Conservation (phyloP, 2,329 filamentous ascomycete genomes). For the Trichophyton rubrum region DNA sequence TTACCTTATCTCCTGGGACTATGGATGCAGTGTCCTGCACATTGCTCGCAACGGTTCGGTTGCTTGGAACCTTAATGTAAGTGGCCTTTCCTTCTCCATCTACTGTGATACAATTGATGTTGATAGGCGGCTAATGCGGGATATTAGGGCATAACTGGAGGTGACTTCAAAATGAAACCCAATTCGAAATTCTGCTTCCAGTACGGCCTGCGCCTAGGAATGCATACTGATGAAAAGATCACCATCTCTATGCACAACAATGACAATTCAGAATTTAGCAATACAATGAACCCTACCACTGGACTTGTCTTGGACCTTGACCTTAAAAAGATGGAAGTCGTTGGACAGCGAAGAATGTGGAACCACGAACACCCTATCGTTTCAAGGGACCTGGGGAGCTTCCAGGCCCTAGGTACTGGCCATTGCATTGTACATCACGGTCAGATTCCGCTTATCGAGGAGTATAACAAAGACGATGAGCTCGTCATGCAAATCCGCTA, state of each 20-base stretch:
- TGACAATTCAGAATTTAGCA: slow-evolving; percentile 6
- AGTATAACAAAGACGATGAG: slow-evolving; percentile 7
- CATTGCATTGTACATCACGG: slow-evolving; percentile 9
- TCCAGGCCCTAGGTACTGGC: slow-evolving; percentile 3
- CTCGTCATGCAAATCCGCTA: slow-evolving; percentile 7
- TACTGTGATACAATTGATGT: not conserved
- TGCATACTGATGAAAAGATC: not conserved
- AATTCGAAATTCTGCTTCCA: slow-evolving; percentile 12
- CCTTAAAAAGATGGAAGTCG: slow-evolving; percentile 3
- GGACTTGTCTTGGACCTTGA: slow-evolving; percentile 10
- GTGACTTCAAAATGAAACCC: slow-evolving; percentile 11
- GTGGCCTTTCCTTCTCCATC: not conserved
- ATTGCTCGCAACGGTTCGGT: slow-evolving; percentile 5
- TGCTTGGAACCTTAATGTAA: slow-evolving; percentile 10
- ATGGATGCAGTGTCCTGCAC: slow-evolving; percentile 5
- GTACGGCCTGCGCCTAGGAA: slow-evolving; percentile 4
- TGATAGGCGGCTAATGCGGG: not conserved
- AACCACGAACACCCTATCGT: not conserved
- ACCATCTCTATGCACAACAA: slow-evolving; percentile 7
- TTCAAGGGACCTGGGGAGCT: slow-evolving; percentile 9
- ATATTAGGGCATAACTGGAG: slow-evolving; percentile 11
- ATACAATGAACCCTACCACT: slow-evolving; percentile 3
- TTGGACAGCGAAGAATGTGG: slow-evolving; percentile 6
- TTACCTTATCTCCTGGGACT: slow-evolving; percentile 11
- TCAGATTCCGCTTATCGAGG: slow-evolving; percentile 8